phyloP scores from a whole-genome alignment of 1,284 basidiomycete genomes.

The Rhodotorula sp. region DNA sequence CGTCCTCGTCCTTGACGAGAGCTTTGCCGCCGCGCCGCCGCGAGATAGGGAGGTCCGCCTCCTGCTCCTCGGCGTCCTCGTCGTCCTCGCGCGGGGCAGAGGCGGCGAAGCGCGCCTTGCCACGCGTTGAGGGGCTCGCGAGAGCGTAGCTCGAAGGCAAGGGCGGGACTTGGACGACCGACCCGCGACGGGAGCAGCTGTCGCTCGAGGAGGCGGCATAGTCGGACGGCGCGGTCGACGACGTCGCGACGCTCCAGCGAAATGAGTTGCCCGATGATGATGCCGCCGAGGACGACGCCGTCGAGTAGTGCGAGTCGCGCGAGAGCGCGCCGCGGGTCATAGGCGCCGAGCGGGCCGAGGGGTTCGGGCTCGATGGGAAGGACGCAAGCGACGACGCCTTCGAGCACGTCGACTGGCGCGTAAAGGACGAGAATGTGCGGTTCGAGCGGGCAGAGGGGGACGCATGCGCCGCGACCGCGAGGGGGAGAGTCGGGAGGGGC shows the following conservation, averaged over 20 bases:
- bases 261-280: constrained; percentile 8
- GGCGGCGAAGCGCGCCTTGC: neutral
- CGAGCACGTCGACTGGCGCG: constrained; percentile 20
- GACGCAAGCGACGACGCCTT: constrained; percentile 2
- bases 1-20: neutral
- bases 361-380: neutral
- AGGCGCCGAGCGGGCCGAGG: neutral
- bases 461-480: neutral
- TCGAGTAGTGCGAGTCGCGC: constrained; percentile 22
- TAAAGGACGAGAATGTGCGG: constrained; percentile 21
- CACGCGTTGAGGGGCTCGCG: neutral
- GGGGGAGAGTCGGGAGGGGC: neutral
- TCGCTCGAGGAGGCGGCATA: constrained; percentile 5
- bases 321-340: neutral
- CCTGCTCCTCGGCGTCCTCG: constrained; percentile 10
- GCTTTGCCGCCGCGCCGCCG: neutral
- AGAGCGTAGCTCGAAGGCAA: neutral
- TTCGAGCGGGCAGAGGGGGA: neutral
- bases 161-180: neutral
- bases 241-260: constrained; percentile 30
- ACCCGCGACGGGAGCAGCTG: constrained; percentile 16
- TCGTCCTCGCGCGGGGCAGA: neutral
- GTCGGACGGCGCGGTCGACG: constrained; percentile 27
- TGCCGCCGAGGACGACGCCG: constrained; percentile 7
- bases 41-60: neutral